Evolutionary conservation across 2,329 filamentous ascomycete genomes (phyloP).

Genomic region (Ophiosphaerella narmari): DNA sequence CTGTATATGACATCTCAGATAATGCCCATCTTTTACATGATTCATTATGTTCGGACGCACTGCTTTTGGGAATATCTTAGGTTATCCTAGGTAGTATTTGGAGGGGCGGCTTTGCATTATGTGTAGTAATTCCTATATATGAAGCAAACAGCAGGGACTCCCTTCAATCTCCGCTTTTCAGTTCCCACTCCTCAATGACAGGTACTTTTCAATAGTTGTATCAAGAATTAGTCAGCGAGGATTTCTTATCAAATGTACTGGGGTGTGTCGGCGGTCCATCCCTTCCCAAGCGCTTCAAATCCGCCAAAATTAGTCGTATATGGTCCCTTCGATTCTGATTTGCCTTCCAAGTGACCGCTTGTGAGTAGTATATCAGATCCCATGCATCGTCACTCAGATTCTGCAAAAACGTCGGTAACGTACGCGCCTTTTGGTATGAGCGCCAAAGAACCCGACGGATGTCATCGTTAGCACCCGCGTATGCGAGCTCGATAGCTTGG

Average conservation of each 20-base stretch:
- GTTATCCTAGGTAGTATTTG: no score
- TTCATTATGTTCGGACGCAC: no score
- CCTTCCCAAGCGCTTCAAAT: conserved; percentile 37
- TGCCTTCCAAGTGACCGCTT: conserved; percentile 42
- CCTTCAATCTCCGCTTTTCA: no score
- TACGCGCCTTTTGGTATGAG: conserved; percentile 38
- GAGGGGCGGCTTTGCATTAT: no score
- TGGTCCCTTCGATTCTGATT: conserved; percentile 42
- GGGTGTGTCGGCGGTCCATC: conserved; percentile 44
- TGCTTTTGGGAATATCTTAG: no score
- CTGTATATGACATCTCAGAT: no score
- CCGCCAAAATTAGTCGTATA: conserved; percentile 31
- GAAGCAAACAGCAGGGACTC: no score
- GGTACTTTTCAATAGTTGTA: not conserved
- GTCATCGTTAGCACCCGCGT: conserved; percentile 43
- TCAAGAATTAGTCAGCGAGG: conserved; percentile 2
- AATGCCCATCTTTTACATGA: no score
- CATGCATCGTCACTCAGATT: conserved; percentile 42
- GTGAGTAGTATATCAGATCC: conserved; percentile 46
- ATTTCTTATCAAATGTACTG: conserved; percentile 7
- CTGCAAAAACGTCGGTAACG: conserved; percentile 39
- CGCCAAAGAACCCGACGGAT: conserved; percentile 44
- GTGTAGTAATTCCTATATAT: no score
- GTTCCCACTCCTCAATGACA: no score
- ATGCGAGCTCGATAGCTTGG: conserved; percentile 41